Percentiles rank a stretch among this genome's conserved stretches.
These are phyloP conservation scores for Penicillium sp. DNA, from an alignment of 2,329 filamentous ascomycete species.

Conservation along the genomic window DNA sequence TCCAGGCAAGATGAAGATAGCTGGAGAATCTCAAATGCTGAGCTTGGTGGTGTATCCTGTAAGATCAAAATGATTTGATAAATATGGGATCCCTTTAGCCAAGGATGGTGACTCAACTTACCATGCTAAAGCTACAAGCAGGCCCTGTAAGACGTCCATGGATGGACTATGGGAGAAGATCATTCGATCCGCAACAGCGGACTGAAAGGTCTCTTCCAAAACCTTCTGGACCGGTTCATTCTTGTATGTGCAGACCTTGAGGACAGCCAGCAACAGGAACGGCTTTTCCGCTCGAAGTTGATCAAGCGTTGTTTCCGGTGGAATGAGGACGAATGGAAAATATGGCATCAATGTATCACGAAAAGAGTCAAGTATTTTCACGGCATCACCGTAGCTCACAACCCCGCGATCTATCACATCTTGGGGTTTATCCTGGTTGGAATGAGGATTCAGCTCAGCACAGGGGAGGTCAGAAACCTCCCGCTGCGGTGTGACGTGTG, in stretches of 20 bases:
- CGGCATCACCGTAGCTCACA: neutral
- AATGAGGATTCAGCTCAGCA: neutral
- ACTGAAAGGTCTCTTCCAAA: neutral
- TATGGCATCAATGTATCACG: constrained; percentile 1
- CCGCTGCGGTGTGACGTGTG: neutral
- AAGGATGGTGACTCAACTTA: neutral
- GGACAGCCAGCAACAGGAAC: constrained; percentile 1
- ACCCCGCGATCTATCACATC: constrained; percentile 3
- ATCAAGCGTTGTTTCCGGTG: constrained; percentile 1
- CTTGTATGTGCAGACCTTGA: neutral
- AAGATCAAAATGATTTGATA: neutral
- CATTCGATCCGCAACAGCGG: constrained; percentile 1
- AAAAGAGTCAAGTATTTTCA: neutral
- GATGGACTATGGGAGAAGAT: constrained; percentile 3
- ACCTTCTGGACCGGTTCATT: neutral
- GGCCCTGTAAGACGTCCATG: neutral
- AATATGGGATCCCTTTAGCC: neutral
- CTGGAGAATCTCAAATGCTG: neutral
- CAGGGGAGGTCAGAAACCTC: neutral
- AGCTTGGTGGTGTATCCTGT: neutral
- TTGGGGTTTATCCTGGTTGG: neutral
- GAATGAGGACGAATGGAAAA: constrained; percentile 4
- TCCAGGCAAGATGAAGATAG: constrained; percentile 4
- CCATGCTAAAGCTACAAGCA: constrained; percentile 2
- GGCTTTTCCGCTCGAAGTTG: constrained; percentile 3